These are phyloP conservation scores for Ceratocystis papillata DNA, from an alignment of 2,329 filamentous ascomycete species.

Conservation along the genomic window DNA sequence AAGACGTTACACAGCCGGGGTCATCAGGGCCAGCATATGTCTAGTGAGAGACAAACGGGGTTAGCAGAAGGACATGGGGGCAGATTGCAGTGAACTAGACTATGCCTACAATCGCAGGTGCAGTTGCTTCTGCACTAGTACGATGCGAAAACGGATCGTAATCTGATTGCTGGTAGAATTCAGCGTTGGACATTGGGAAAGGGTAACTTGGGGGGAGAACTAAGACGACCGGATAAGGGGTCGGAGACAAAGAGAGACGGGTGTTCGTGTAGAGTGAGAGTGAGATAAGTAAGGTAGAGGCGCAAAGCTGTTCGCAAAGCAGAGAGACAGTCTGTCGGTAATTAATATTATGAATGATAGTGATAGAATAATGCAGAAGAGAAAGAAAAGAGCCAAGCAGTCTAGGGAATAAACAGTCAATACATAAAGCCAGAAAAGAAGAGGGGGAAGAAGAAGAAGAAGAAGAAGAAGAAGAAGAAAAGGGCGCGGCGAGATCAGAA, in stretches of 20 bases:
- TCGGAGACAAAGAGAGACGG: background rate
- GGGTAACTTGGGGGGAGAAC: background rate
- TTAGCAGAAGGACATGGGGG: conserved; percentile 12
- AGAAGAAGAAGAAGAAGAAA: conserved; percentile 9
- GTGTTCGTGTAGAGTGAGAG: background rate
- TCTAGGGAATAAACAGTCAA: background rate
- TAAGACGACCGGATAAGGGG: background rate
- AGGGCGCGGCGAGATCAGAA: conserved; percentile 1
- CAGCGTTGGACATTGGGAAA: conserved; percentile 21
- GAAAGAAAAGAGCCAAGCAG: background rate
- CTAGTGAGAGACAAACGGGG: background rate
- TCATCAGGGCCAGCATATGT: conserved; percentile 6
- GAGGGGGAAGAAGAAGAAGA: background rate
- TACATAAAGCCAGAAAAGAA: background rate
- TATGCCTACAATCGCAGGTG: conserved; percentile 14
- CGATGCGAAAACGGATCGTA: conserved; percentile 22
- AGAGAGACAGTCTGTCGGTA: background rate
- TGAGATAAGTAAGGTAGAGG: background rate
- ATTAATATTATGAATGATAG: background rate
- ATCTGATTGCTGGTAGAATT: conserved; percentile 20
- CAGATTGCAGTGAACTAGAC: background rate
- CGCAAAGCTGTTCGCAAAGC: background rate
- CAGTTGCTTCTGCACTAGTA: conserved; percentile 2
- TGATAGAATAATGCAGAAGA: background rate
- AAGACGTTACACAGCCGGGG: background rate